These are phyloP conservation scores for Tuber magnatum DNA, from an alignment of 495 filamentous ascomycete species.

Conservation along the genomic window DNA sequence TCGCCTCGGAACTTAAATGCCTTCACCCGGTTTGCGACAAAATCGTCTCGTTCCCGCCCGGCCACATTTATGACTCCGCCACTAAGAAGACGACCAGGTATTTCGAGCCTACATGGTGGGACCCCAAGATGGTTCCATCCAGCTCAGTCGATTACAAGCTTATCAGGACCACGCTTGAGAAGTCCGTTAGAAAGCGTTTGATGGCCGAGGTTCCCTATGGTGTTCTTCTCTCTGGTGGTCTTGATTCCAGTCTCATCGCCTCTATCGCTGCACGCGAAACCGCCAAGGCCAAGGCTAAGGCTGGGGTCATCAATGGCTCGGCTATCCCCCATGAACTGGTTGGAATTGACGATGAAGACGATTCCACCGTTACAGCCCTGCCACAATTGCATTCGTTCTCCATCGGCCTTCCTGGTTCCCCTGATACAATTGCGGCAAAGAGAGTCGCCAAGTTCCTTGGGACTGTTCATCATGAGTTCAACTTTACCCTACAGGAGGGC, in stretches of 20 bases:
- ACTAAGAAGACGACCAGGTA: slow-evolving; percentile 75
- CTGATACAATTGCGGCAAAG: slow-evolving; percentile 78
- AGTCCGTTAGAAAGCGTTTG: slow-evolving; percentile 85
- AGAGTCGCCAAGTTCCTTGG: slow-evolving; percentile 92
- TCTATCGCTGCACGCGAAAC: slow-evolving; percentile 93
- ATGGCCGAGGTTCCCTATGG: slow-evolving; percentile 99
- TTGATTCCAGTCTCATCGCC: slow-evolving; percentile 92
- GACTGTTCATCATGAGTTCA: slow-evolving; percentile 95
- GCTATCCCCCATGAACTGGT: slow-evolving; percentile 58
- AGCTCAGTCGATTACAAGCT: slow-evolving; percentile 72
- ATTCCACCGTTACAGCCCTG: slow-evolving; percentile 84
- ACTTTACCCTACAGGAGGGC: slow-evolving; percentile 93
- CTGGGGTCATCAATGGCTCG: slow-evolving; percentile 48
- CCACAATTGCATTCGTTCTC: slow-evolving; percentile 97
- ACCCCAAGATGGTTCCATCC: slow-evolving; percentile 66
- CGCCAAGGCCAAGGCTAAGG: slow-evolving; percentile 59
- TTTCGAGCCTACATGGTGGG: slow-evolving; percentile 89
- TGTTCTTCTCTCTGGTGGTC: slow-evolving; percentile 86
- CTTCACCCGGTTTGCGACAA: slow-evolving; percentile 90
- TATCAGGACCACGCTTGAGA: slow-evolving; percentile 74
- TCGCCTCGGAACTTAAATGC: slow-evolving; percentile 93
- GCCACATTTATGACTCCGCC: slow-evolving; percentile 89
- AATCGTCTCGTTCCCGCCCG: slow-evolving; percentile 87
- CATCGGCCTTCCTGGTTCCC: slow-evolving; percentile 83
- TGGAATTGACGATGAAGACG: slow-evolving; percentile 85